A percentile compares a stretch with the other conserved stretches of the same genome.
phyloP scores from a whole-genome alignment of 345 rosid genomes.

The Citrus maxima region DNA sequence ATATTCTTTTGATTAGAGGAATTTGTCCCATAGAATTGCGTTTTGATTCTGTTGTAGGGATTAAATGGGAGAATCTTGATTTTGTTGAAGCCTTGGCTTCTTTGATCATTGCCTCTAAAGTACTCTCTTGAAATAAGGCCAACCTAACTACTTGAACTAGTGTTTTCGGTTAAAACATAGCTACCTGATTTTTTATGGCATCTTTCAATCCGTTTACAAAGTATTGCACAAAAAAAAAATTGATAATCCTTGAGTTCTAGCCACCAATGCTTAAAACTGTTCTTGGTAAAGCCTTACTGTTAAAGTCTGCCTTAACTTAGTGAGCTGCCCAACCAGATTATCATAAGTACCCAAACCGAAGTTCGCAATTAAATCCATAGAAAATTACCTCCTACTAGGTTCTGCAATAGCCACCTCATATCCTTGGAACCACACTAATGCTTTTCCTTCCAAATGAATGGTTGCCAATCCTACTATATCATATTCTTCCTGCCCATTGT shows the following conservation, averaged over 20 bases:
- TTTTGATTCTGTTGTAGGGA: too few species aligned
- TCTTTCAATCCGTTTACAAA: not conserved
- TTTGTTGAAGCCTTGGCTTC: not conserved
- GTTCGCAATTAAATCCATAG: not conserved
- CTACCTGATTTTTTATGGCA: not conserved
- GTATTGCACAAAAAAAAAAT: not conserved
- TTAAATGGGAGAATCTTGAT: too few species aligned
- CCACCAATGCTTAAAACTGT: not conserved
- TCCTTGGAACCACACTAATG: too few species aligned
- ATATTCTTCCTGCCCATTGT: not conserved
- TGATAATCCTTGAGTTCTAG: not conserved
- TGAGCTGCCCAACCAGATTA: not conserved
- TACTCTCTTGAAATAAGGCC: not conserved
- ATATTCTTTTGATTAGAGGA: too few species aligned
- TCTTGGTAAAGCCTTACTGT: not conserved
- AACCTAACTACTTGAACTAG: not conserved
- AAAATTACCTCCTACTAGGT: not conserved
- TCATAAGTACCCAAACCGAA: too few species aligned
- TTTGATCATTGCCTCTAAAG: not conserved
- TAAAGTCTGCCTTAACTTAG: not conserved
- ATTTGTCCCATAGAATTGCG: too few species aligned
- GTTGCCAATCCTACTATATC: not conserved
- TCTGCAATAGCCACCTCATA: not conserved
- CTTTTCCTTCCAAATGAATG: too few species aligned
- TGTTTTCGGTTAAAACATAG: not conserved